Evolutionary conservation across 2,329 filamentous ascomycete species (phyloP).

Genomic region (Thelonectria rubi): DNA sequence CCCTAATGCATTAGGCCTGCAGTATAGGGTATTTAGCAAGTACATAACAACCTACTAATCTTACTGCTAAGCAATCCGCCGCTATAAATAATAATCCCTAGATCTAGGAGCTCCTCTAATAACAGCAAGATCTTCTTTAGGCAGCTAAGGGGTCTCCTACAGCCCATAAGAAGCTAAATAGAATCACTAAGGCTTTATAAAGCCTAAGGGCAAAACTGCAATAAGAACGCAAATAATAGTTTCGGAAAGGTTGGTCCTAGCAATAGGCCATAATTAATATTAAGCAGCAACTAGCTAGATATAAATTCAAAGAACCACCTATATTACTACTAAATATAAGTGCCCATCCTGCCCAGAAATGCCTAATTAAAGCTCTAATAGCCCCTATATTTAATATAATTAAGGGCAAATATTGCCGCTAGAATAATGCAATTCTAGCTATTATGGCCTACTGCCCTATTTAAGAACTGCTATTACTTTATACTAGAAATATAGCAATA

Average conservation of each 20-base stretch:
- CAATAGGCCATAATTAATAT: conserved; percentile 36
- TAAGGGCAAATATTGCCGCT: neutral
- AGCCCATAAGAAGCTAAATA: neutral
- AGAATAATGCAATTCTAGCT: conserved; percentile 6
- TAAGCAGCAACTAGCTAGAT: conserved; percentile 30
- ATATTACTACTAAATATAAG: conserved; percentile 11
- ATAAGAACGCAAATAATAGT: conserved; percentile 26
- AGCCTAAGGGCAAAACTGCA: conserved; percentile 2
- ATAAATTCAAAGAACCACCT: conserved; percentile 25
- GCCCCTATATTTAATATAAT: neutral
- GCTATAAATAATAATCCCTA: conserved; percentile 19
- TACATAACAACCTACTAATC: conserved; percentile 25
- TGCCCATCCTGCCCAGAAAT: conserved; percentile 7
- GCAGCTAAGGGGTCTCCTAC: conserved; percentile 8
- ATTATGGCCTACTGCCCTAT: conserved; percentile 21
- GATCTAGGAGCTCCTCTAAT: conserved; percentile 10
- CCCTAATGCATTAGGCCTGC: conserved; percentile 28
- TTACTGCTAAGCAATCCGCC: conserved; percentile 28
- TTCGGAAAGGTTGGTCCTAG: conserved; percentile 28
- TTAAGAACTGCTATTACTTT: neutral
- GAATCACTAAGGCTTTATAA: conserved; percentile 7
- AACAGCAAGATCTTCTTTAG: neutral
- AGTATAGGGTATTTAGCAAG: conserved; percentile 32
- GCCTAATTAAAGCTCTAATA: conserved; percentile 8
- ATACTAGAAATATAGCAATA: neutral